Evolutionary conservation across 495 filamentous ascomycete genomes (phyloP), one percentile per base, ranked within the genome.

Genomic region (Jackrogersella minutella): DNA sequence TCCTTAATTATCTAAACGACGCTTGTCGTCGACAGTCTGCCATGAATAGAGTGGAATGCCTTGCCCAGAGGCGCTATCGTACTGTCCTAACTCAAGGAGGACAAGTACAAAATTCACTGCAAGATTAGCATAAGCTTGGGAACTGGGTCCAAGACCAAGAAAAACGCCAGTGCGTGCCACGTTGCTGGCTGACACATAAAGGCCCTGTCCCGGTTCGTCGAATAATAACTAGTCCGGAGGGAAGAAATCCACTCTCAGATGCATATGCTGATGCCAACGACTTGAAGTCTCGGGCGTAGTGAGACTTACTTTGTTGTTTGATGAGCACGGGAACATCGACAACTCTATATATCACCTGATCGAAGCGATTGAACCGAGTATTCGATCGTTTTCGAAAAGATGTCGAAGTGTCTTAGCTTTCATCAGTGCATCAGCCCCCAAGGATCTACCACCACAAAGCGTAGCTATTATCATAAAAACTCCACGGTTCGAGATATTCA

Each of bases 181-280:
- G 54, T 59, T 58, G 39, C 54, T 39, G 43, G 54, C 40, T 64
- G 61, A 62, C 58, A 62, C 52, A 28, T 50, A 44, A 44, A 40
- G 46, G n/a, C n/a, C n/a, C n/a, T n/a, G n/a, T n/a, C n/a, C n/a
- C n/a, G n/a, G n/a, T 54, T 63, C 54, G 53, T 54, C 54, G 43
- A 51, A 41, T 59, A 31, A 39, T 17, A 36, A 22, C 16, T 56
- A 63, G 39, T 50, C 50, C 22, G 13, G 19, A 50, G 3, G n/a
- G 14, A 22, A 14, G 14, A 22, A 51, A 16, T 56, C 52, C 52
- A 57, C 61, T 37, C 41, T 5, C 16, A 34, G 52, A 11, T 24
- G 26, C 21, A 22, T 33, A 53, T 62, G 37, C 54, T 43, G 24
- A 64, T 58, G 52, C 44, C 34, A 53, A 43, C 53, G 26, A 17